Evolutionary conservation across 2,329 filamentous ascomycete genomes (phyloP).

Genomic region (Microcyclospora tardicrescens): DNA sequence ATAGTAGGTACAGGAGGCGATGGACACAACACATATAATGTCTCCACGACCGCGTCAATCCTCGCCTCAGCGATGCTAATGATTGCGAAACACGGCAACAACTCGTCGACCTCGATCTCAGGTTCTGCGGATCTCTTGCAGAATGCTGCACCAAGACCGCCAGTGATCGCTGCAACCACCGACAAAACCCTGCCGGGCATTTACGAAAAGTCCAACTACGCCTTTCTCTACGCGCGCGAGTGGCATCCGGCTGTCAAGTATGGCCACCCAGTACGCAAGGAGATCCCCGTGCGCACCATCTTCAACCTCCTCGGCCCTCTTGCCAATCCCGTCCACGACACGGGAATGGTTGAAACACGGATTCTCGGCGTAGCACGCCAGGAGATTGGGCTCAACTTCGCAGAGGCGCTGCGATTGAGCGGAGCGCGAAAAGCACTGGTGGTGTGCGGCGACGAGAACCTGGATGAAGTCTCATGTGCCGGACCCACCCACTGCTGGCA

Average conservation of each 20-base stretch:
- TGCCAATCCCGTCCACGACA: conserved; percentile 74
- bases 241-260: conserved; percentile 94
- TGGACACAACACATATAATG: conserved; percentile 95
- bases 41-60: conserved; percentile 89
- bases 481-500: conserved; percentile 81
- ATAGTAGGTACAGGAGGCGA: conserved; percentile 97
- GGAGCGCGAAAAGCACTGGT: conserved; percentile 76
- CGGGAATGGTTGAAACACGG: conserved; percentile 62
- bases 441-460: conserved; percentile 84
- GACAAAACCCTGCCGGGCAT: conserved; percentile 58
- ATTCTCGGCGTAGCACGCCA: conserved; percentile 85
- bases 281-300: conserved; percentile 87
- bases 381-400: conserved; percentile 78
- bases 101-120: conserved; percentile 86
- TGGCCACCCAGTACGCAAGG: conserved; percentile 71
- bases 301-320: conserved; percentile 94
- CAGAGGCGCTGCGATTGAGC: conserved; percentile 63
- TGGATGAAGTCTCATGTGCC: conserved; percentile 90
- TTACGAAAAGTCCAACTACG: conserved; percentile 75
- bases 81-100: conserved; percentile 91
- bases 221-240: conserved; percentile 87
- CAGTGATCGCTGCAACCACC: conserved; percentile 60
- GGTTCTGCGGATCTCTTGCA: conserved; percentile 86
- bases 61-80: conserved; percentile 74
- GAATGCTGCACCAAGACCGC: conserved; percentile 57